Percentiles rank a stretch among this genome's conserved stretches.
Evolutionary conservation across 305 asterid species (phyloP).

Genomic region (Fraxinus albicans): DNA sequence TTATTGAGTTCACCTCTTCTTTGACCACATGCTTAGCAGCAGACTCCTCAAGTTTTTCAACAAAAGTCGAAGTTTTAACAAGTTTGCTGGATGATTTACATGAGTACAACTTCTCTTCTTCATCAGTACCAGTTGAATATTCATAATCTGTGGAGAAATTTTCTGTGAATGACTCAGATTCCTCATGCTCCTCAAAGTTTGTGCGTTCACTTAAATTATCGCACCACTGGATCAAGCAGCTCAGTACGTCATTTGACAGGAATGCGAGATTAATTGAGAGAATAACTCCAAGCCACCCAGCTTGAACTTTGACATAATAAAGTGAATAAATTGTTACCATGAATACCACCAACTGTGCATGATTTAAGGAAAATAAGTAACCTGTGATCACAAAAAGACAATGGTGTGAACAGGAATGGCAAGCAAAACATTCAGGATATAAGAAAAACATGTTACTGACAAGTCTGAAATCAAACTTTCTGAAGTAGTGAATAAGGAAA

Average conservation of each 20-base stretch:
- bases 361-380: conserved; percentile 85
- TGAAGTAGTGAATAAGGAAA: background rate
- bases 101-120: conserved; percentile 65
- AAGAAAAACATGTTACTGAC: background rate
- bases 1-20: conserved; percentile 62
- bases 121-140: conserved; percentile 62
- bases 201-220: conserved; percentile 76
- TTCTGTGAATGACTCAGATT: conserved; percentile 57
- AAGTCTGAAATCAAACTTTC: background rate
- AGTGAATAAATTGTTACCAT: conserved; percentile 80
- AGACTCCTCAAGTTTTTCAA: conserved; percentile 57
- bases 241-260: conserved; percentile 73
- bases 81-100: conserved; percentile 60
- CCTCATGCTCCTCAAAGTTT: conserved; percentile 65
- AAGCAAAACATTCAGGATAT: conserved; percentile 17
- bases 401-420: conserved; percentile 28
- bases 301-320: conserved; percentile 77
- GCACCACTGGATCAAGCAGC: conserved; percentile 83
- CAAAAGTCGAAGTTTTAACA: conserved; percentile 45
- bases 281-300: conserved; percentile 89
- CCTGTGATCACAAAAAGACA: conserved; percentile 55
- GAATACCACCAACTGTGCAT: conserved; percentile 86
- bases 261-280: conserved; percentile 86
- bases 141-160: conserved; percentile 65
- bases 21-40: conserved; percentile 52